These are phyloP conservation scores for Crassisporium funariophilum DNA, from an alignment of 768 basidiomycete species.

Conservation along the genomic window DNA sequence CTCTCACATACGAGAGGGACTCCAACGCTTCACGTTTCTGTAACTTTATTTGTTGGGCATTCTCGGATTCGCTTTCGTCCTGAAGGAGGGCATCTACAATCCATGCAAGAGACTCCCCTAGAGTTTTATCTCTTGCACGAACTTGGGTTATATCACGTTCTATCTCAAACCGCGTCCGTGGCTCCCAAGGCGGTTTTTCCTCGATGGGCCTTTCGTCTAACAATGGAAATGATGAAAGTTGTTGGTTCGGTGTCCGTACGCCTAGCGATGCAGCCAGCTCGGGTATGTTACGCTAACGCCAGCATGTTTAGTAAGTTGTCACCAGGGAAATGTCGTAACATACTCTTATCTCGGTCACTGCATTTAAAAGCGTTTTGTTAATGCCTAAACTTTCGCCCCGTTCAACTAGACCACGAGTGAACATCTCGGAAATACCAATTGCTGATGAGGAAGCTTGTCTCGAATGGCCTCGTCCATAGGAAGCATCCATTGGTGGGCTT, in stretches of 20 bases:
- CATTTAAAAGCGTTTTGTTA: slow-evolving; percentile 80
- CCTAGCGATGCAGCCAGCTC: slow-evolving; percentile 71
- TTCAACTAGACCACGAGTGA: slow-evolving; percentile 73
- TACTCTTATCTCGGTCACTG: slow-evolving; percentile 77
- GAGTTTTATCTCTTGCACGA: slow-evolving; percentile 56
- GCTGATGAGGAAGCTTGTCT: slow-evolving; percentile 44
- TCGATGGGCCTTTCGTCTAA: slow-evolving; percentile 56
- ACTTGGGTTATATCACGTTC: slow-evolving; percentile 62
- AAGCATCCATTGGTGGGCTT: slow-evolving; percentile 14
- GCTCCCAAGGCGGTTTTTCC: slow-evolving; percentile 72
- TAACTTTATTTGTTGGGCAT: slow-evolving; percentile 39
- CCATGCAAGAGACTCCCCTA: slow-evolving; percentile 75
- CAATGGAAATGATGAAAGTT: slow-evolving; percentile 60
- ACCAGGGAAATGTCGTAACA: slow-evolving; percentile 5
- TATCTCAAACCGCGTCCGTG: slow-evolving; percentile 67
- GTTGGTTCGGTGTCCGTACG: slow-evolving; percentile 53
- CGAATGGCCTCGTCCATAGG: slow-evolving; percentile 27
- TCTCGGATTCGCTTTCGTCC: slow-evolving; percentile 47
- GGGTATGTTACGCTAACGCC: slow-evolving; percentile 75
- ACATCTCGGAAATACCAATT: slow-evolving; percentile 67
- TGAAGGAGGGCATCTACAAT: slow-evolving; percentile 71
- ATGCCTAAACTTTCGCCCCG: slow-evolving; percentile 80
- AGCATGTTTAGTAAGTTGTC: slow-evolving; percentile 11
- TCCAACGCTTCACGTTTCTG: slow-evolving; percentile 70
- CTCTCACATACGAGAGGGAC: slow-evolving; percentile 75